Evolutionary conservation across 2,329 filamentous ascomycete species (phyloP), one percentile per base, ranked within the genome.

Genomic region (Verticillium isaacii): DNA sequence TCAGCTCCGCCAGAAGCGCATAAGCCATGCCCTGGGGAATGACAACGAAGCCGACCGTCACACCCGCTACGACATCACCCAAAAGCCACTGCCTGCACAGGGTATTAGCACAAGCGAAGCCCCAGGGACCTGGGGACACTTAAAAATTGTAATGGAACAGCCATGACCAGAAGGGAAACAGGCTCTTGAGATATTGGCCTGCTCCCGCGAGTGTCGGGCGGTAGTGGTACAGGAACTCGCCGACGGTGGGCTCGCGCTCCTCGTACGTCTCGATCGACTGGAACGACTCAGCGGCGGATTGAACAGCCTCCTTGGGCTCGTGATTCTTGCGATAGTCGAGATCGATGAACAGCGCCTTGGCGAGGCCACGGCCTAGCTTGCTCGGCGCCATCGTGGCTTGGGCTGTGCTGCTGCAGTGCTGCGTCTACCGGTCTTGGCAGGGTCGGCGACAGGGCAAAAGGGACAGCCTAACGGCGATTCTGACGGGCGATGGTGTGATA

Each of bases 21-120:
- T 94, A 94, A 0, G 90, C 90, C 88, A 93, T 90, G 61, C 88
- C 87, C 74, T 93, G 91, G 5, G 90, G 90, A 56, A 93, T 87
- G 32, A 93, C 89, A 14, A 93, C 90, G 58, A 89, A 83, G 50
- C 90, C 90, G 54, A 91, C 86, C 3, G 89, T 91, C 63, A 90
- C 54, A 56, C 54, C 54, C 11, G 64, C 64, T 29, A 66, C 63
- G 8, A 66, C 59, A 54, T 66, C 64, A 52, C 64, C 64, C 19
- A 66, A 34, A 19, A 66, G 61, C 64, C 64, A 66, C 17, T 63
- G 64, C 25, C 55, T 52, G n/a, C 19, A 23, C 45, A 52, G 1
- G 2, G 3, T 14, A 12, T 52, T 25, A 52, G 45, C 45, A 5
- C n/a, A 1, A 25, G 4, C 23, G 19, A 52, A 29, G 8, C 19